Base-by-base conservation (phyloP, 495 filamentous ascomycete genomes). In the Xylaria intraflava region DNA sequence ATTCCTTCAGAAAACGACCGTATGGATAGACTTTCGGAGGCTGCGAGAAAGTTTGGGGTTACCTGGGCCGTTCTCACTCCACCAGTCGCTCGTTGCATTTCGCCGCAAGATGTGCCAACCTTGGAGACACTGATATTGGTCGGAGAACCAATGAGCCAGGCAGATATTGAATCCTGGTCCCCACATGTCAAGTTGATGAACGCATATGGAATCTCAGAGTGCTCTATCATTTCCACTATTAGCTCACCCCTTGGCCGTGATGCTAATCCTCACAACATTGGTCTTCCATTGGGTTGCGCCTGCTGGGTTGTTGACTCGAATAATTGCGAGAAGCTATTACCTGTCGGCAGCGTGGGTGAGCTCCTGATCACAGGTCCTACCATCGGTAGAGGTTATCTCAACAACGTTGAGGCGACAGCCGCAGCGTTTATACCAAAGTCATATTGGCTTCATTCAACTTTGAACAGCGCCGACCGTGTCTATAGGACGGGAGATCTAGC, bases 401-500 rank as follows among this genome's bases (percentile, higher is more conserved):
- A 77, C 38, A 74, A 80, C 38, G 68, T 68, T 0, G 70, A 70
- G 17, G 78, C 80, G 59, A 82, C 77, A 16, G 70, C 66, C 0
- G 72, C 70, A 3, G 60, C 69, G 0, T 84, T 82, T 49, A 62
- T 82, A 27, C 29, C 51, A 7, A 64, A 77, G 20, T 75, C 78
- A 5, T 31, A 57, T 0, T 83, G 79, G 78, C 35, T 38, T n/a
- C 35, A n/a, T n/a, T n/a, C n/a, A n/a, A n/a, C n/a, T n/a, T n/a
- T n/a, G n/a, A n/a, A n/a, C n/a, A n/a, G n/a, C n/a, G 35, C 35
- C 35, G 12, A 9, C 14, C 8, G 41, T 4, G 17, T 84, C 46
- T 85, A 85, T 67, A 81, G 81, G 61, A 83, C 82, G 2, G 80
- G 82, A 6, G 82, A 85, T 55, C 56, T 84, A 44, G 80, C 78